Base-by-base conservation (phyloP, 768 basidiomycete species). In the Boletus insuetus region DNA sequence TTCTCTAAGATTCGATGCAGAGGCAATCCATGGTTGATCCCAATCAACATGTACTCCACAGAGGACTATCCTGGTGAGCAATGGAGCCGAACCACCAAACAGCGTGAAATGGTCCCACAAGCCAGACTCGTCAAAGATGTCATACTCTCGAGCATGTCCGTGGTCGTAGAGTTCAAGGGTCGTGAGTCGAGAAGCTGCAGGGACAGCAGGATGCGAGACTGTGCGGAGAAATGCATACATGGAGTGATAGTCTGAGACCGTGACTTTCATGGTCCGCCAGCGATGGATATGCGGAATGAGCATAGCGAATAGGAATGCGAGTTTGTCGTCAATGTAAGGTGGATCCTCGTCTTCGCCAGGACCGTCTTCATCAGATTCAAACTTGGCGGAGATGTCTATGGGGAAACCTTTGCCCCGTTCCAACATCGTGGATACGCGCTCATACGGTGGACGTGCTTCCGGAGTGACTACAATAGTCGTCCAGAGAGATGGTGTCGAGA, bases 21-120 rank as follows among this genome's bases (percentile, higher is more conserved):
- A 59, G 8, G 53, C 31, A 24, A 70, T 57, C 20, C 75, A 64
- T 16, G 76, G 73, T 35, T 74, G 71, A 32, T 77, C 73, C 89
- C 89, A 91, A 53, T 84, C 77, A 31, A 90, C 67, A 56, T 88
- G 87, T 4, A 88, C 83, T 39, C 86, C 87, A 82, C 84, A 87
- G 29, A 91, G 73, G 11, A 73, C 72, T 34, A 82, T 67, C 5
- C 70, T 62, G 20, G 66, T 70, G 12, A 91, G 72, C 9, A 72
- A 76, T 2, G 89, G 89, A 9, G 71, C 68, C 17, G 76, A 77
- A 24, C 78, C 76, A 3, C 80, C 76, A 61, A 89, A 84, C 17
- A 81, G 75, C 12, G 77, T 70, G 70, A 85, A 81, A 35, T 58
- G 55, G 6, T 52, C 52, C 3, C 73, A 74, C 35, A 69, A 68